Evolutionary conservation across 2,329 filamentous ascomycete genomes (phyloP).

Genomic region (Sporothrix schenckii): DNA sequence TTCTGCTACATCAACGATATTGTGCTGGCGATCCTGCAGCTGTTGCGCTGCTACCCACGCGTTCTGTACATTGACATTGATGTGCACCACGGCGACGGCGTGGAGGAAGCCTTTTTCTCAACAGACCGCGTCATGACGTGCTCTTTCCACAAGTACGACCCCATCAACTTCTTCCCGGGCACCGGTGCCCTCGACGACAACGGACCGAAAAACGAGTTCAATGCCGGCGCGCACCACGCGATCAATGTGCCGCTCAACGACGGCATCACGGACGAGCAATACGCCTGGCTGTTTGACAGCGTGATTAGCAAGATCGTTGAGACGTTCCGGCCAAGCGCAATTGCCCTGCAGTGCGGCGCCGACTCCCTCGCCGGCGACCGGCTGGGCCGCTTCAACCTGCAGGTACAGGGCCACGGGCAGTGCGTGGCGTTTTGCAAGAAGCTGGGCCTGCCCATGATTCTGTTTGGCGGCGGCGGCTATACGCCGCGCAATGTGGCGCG

Average conservation of each 20-base stretch:
- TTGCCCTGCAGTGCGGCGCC: slow-evolving; percentile 93
- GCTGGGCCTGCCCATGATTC: slow-evolving; percentile 76
- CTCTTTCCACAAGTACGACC: slow-evolving; percentile 96
- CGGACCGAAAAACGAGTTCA: slow-evolving; percentile 78
- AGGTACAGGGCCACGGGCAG: slow-evolving; percentile 89
- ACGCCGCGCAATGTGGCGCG: slow-evolving; percentile 95
- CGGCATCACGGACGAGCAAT: slow-evolving; percentile 88
- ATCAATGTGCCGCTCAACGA: slow-evolving; percentile 90
- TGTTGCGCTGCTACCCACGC: slow-evolving; percentile 77
- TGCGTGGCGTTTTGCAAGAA: slow-evolving; percentile 89
- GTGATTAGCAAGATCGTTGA: slow-evolving; percentile 78
- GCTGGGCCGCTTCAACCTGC: slow-evolving; percentile 93
- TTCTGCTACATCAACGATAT: slow-evolving; percentile 99
- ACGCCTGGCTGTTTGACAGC: slow-evolving; percentile 79
- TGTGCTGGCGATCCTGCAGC: slow-evolving; percentile 86
- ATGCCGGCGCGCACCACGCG: slow-evolving; percentile 84
- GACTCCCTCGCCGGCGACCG: slow-evolving; percentile 93
- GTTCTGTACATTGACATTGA: slow-evolving; percentile 94
- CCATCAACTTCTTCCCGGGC: slow-evolving; percentile 80
- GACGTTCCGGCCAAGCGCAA: slow-evolving; percentile 83
- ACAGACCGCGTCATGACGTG: slow-evolving; percentile 85
- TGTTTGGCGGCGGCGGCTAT: slow-evolving; percentile 94
- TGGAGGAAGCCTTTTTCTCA: slow-evolving; percentile 83
- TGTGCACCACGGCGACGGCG: slow-evolving; percentile 82
- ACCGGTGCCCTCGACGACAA: slow-evolving; percentile 87